Conservation (phyloP, 176 grass and related monocot species). For the Musa schizocarpa region DNA sequence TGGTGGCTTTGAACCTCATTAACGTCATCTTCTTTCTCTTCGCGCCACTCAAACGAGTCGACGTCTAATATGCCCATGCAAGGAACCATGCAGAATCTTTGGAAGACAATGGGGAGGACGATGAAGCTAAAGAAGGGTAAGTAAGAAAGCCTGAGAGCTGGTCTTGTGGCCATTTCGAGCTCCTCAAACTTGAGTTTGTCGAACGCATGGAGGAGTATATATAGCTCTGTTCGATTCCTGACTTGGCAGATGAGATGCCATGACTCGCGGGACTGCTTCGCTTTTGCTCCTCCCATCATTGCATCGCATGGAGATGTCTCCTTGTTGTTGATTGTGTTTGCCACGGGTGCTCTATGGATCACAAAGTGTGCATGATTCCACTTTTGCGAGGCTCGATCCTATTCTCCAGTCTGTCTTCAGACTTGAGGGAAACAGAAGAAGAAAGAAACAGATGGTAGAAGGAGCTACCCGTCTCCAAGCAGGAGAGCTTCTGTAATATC, state of each 20-base stretch:
- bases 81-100: conserved; percentile 8
- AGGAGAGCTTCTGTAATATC: no score
- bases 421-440: no score
- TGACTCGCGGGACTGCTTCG: neutral
- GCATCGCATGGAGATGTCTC: neutral
- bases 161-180: conserved; percentile 13
- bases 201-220: neutral
- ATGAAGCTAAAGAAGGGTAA: neutral
- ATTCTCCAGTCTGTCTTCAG: neutral
- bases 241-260: neutral
- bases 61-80: conserved; percentile 12
- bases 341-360: neutral
- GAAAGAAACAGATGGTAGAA: no score
- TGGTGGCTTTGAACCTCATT: conserved; percentile 15
- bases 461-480: no score
- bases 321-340: neutral
- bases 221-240: neutral
- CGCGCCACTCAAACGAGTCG: conserved; percentile 13
- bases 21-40: conserved; percentile 19
- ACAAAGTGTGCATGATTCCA: neutral
- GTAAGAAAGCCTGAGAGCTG: neutral
- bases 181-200: neutral
- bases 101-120: conserved; percentile 13
- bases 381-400: neutral
- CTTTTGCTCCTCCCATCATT: neutral